Conservation (phyloP, 2,329 filamentous ascomycete species). For the Intubia oerlemansii region DNA sequence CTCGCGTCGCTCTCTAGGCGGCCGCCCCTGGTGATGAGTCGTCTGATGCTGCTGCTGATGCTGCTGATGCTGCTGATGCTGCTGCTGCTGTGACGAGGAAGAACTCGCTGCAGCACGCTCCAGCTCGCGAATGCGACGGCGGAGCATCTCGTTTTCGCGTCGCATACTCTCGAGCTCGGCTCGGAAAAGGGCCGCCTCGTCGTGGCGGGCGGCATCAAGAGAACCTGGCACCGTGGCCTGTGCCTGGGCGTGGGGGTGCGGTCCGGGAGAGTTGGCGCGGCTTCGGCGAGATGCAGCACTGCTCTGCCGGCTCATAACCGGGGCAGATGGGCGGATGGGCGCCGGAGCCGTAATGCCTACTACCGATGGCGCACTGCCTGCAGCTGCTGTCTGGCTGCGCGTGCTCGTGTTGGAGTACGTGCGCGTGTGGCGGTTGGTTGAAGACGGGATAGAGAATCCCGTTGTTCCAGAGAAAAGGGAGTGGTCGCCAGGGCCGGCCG, state of each 20-base stretch:
- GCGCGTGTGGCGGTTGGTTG: constrained; percentile 28
- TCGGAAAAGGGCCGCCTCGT: constrained; percentile 38
- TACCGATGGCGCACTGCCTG: constrained; percentile 17
- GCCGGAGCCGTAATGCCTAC: constrained; percentile 24
- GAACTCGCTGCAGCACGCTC: constrained; percentile 20
- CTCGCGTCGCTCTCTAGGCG: constrained; percentile 17
- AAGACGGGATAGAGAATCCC: constrained; percentile 33
- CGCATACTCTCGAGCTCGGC: constrained; percentile 39
- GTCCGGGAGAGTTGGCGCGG: constrained; percentile 25
- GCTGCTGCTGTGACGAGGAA: too few species aligned
- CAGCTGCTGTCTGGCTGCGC: constrained; percentile 27
- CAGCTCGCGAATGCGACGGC: constrained; percentile 38
- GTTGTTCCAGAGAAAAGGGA: constrained; percentile 34
- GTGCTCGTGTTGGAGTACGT: constrained; percentile 33
- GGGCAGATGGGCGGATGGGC: constrained; percentile 13
- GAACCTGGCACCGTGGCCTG: constrained; percentile 16
- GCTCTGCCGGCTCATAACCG: constrained; percentile 28
- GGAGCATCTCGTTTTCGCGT: constrained; percentile 40
- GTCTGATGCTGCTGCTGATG: too few species aligned
- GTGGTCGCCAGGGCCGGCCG: constrained; percentile 18
- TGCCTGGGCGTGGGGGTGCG: too few species aligned
- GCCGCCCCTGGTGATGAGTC: background rate
- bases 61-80: too few species aligned
- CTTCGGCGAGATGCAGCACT: constrained; percentile 32
- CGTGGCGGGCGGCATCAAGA: constrained; percentile 26